Conservation (phyloP, 2,329 filamentous ascomycete species). For the Clarireedia monteithiana region DNA sequence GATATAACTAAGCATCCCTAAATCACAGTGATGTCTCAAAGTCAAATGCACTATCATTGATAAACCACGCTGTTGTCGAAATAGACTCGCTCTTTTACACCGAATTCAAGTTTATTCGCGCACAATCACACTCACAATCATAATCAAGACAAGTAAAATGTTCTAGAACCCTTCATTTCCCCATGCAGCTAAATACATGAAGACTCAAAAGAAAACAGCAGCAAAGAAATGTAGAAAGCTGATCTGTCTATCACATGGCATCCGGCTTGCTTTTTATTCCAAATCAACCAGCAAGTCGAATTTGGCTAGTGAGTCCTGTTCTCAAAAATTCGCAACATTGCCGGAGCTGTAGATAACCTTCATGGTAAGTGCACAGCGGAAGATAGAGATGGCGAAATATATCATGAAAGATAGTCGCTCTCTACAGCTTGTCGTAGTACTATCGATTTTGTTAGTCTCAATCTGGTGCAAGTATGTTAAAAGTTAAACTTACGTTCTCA, state of each 20-base stretch:
- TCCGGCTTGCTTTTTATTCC: slow-evolving; percentile 23
- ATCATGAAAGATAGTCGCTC: slow-evolving; percentile 23
- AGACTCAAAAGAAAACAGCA: slow-evolving; percentile 19
- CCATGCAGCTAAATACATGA: slow-evolving; percentile 28
- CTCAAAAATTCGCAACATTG: slow-evolving; percentile 25
- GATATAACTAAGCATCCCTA: too few species aligned
- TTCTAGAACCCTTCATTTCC: slow-evolving; percentile 22
- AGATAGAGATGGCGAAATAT: slow-evolving; percentile 24
- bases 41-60: too few species aligned
- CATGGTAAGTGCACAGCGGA: slow-evolving; percentile 19
- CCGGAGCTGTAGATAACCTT: slow-evolving; percentile 18
- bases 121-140: not conserved
- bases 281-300: slow-evolving; percentile 18
- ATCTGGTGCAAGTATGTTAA: not conserved
- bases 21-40: too few species aligned
- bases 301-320: slow-evolving; percentile 16
- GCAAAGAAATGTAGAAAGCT: slow-evolving; percentile 18
- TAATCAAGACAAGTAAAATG: not conserved
- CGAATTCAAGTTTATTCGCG: not conserved
- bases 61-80: too few species aligned
- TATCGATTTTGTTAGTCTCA: slow-evolving; percentile 41
- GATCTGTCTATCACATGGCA: slow-evolving; percentile 20
- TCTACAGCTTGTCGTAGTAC: slow-evolving; percentile 99
- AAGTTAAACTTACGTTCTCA: slow-evolving; percentile 73
- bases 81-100: not conserved